A percentile compares a stretch with the other conserved stretches of the same genome.
Conservation (phyloP, 352 stramenopile species). For the Phytopythium ostracodes region DNA sequence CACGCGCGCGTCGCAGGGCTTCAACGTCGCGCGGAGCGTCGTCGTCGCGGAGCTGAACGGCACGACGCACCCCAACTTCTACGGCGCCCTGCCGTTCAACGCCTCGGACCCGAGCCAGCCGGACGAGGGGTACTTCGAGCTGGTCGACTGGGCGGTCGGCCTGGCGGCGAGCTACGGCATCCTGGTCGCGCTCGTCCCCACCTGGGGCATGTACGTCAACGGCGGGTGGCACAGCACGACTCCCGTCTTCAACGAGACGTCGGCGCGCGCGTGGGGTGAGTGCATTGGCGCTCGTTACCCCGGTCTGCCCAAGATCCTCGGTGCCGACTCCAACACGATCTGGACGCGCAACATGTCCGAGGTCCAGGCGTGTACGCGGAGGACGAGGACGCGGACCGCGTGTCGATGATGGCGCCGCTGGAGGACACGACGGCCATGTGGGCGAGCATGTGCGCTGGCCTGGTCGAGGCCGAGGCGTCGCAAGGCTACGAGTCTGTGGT, state of each 20-base stretch:
- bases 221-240: slow-evolving; percentile 10
- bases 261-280: slow-evolving; percentile 7
- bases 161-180: slow-evolving; percentile 22
- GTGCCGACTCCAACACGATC: slow-evolving; percentile 15
- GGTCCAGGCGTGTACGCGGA: slow-evolving; percentile 9
- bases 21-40: slow-evolving; percentile 24
- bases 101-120: slow-evolving; percentile 19
- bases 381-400: slow-evolving; percentile 4
- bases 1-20: slow-evolving; percentile 19
- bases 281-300: slow-evolving; percentile 13
- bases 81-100: slow-evolving; percentile 22
- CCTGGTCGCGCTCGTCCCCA: slow-evolving; percentile 10
- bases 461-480: slow-evolving; percentile 8
- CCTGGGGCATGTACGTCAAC: slow-evolving; percentile 21
- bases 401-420: slow-evolving; percentile 1
- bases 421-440: slow-evolving; percentile 17
- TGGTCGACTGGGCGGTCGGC: slow-evolving; percentile 20
- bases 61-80: slow-evolving; percentile 22
- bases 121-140: slow-evolving; percentile 20
- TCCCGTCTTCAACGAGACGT: slow-evolving; percentile 6
- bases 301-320: slow-evolving; percentile 18
- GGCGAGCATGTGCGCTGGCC: slow-evolving; percentile 11
- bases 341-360: slow-evolving; percentile 17
- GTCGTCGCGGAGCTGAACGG: slow-evolving; percentile 20
- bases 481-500: slow-evolving; percentile 8